Evolutionary conservation across 352 stramenopile species (phyloP).

Genomic region (Saprolegnia parasitica): DNA sequence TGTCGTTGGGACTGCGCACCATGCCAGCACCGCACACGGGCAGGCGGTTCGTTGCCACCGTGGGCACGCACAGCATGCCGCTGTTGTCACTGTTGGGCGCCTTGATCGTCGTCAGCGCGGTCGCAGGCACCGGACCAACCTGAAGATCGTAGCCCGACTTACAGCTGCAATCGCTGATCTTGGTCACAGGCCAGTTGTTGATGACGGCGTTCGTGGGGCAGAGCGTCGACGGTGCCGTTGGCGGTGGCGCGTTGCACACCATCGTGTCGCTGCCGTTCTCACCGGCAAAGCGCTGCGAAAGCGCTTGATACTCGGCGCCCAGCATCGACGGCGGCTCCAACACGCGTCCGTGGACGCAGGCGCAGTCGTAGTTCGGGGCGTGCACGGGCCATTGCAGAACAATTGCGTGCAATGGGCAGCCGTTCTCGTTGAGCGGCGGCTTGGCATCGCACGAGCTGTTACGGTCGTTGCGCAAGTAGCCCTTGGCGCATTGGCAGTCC

Average conservation of each 20-base stretch:
- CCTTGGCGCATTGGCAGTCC: slow-evolving; percentile 65
- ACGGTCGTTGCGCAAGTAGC: slow-evolving; percentile 60
- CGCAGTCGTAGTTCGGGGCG: slow-evolving; percentile 32
- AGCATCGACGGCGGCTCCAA: background rate
- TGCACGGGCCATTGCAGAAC: slow-evolving; percentile 73
- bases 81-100: background rate
- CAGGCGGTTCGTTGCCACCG: background rate
- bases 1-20: slow-evolving; percentile 6
- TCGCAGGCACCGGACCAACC: background rate
- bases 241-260: background rate
- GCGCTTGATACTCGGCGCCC: slow-evolving; percentile 25
- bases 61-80: slow-evolving; percentile 12
- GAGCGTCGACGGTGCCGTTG: slow-evolving; percentile 34
- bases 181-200: slow-evolving; percentile 44
- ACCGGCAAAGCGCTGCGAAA: background rate
- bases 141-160: slow-evolving; percentile 40
- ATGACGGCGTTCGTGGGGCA: slow-evolving; percentile 49
- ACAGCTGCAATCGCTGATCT: slow-evolving; percentile 43
- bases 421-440: slow-evolving; percentile 61
- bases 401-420: slow-evolving; percentile 53
- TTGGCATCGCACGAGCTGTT: slow-evolving; percentile 52
- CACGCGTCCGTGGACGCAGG: slow-evolving; percentile 2
- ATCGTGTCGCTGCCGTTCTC: background rate
- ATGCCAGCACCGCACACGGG: slow-evolving; percentile 11
- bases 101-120: background rate